Evolutionary conservation across 2,329 filamentous ascomycete genomes (phyloP), one percentile per base, ranked within the genome.

Genomic region (Fusarium musae): DNA sequence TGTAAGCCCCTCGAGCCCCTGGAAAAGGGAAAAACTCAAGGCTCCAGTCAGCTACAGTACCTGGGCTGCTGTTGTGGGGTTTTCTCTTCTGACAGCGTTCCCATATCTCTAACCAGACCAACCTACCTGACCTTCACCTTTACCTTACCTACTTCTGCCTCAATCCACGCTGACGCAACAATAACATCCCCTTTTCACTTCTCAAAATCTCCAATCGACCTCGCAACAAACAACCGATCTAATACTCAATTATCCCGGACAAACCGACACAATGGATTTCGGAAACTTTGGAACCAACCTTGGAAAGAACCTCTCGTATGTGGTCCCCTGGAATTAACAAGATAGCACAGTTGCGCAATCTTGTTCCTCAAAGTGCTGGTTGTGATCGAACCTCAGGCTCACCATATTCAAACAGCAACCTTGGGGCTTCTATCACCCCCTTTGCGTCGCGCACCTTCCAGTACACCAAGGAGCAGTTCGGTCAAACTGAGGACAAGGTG

Each of bases 381-480:
- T 44, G 36, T 53, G 52, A 49, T 57, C 32, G 59, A 60, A 71
- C 58, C 50, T 44, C 62, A 65, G 66, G 62, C 72, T 72, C 53
- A 74, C 68, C 54, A 53, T 40, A 23, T 62, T 52, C n/a, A 46
- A 60, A 59, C 78, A 87, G 87, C 80, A 87, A 86, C 80, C 82
- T 90, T 80, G 95, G 95, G 81, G 92, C 93, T 75, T 92, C 92
- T 78, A 93, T 98, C 84, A 95, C 94, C 75, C 96, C 96, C 40
- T 97, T 97, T 82, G 95, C 95, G 75, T 93, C 94, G 80, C 93
- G 96, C 80, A 98, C 95, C 64, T 94, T 97, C 84, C 96, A 99
- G 87, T 97, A 96, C 87, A 94, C 97, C 82, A 98, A 97, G 88
- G 96, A 99, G 85, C 95, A 98, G 86, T 90, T 98, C 71, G 96